These are phyloP conservation scores for Osmanthus fragrans DNA, from an alignment of 257 asterid species.

Conservation along the genomic window DNA sequence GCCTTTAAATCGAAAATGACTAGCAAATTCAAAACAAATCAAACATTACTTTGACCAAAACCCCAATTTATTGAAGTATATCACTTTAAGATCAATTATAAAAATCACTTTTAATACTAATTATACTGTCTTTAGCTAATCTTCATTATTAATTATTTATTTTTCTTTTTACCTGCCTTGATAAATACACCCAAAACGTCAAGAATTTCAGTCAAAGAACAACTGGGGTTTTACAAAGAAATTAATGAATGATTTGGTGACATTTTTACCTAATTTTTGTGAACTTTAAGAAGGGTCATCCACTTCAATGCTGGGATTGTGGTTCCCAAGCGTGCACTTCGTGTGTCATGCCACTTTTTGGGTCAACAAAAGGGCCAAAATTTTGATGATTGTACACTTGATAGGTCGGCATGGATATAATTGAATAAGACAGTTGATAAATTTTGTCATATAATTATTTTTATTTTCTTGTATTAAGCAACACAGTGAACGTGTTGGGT, in stretches of 20 bases:
- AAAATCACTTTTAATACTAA: not conserved
- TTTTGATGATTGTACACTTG: not conserved
- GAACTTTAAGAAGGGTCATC: not conserved
- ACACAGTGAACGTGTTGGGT: too few species aligned
- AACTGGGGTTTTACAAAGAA: slow-evolving; percentile 19
- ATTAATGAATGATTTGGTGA: slow-evolving; percentile 13
- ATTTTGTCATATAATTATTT: too few species aligned
- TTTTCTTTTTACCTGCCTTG: slow-evolving; percentile 47
- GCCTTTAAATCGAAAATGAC: slow-evolving; percentile 5
- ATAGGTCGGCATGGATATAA: too few species aligned
- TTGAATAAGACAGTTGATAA: too few species aligned
- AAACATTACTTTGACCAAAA: slow-evolving; percentile 23
- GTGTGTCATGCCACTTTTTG: not conserved
- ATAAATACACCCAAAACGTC: slow-evolving; percentile 25
- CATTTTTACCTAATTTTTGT: slow-evolving; percentile 16
- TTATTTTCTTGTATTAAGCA: too few species aligned
- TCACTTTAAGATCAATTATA: not conserved
- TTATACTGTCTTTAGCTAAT: not conserved
- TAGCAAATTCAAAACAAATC: not conserved
- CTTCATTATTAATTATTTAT: not conserved
- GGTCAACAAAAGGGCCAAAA: not conserved
- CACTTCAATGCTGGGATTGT: not conserved
- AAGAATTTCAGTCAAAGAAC: slow-evolving; percentile 33
- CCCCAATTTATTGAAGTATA: not conserved
- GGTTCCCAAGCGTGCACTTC: not conserved